Evolutionary conservation across 2,329 filamentous ascomycete genomes (phyloP).

Genomic region (Dissoconium aciculare): DNA sequence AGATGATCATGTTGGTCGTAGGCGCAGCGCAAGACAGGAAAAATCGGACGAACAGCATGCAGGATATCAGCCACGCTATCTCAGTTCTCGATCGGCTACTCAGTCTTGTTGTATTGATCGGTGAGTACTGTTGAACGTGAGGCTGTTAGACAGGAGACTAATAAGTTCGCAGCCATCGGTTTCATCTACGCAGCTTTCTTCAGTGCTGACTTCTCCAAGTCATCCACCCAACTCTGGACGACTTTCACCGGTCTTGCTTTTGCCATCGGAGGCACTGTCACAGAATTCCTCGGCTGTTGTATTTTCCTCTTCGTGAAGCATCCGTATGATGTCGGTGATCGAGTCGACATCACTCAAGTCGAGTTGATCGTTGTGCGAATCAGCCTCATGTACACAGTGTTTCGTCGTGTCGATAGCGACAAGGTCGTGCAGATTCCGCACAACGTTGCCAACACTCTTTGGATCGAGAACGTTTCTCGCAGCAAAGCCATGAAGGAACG

Average conservation of each 20-base stretch:
- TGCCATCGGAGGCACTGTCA: slow-evolving; percentile 84
- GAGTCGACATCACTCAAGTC: slow-evolving; percentile 12
- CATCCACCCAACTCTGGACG: slow-evolving; percentile 14
- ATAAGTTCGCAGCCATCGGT: slow-evolving; percentile 19
- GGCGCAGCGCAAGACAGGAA: slow-evolving; percentile 20
- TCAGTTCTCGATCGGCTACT: slow-evolving; percentile 23
- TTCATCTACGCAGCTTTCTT: slow-evolving; percentile 24
- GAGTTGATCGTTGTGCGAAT: slow-evolving; percentile 22
- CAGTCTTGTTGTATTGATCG: slow-evolving; percentile 16
- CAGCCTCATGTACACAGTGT: slow-evolving; percentile 22
- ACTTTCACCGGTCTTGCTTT: slow-evolving; percentile 46
- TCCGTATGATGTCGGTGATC: slow-evolving; percentile 52
- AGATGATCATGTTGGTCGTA: slow-evolving; percentile 21
- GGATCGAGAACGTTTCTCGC: slow-evolving; percentile 26
- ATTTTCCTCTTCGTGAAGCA: slow-evolving; percentile 98
- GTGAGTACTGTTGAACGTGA: too few species aligned
- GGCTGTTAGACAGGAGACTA: too few species aligned
- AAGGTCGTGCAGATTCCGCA: slow-evolving; percentile 24
- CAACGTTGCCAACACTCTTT: slow-evolving; percentile 23
- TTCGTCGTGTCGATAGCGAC: slow-evolving; percentile 19
- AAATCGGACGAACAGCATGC: slow-evolving; percentile 19
- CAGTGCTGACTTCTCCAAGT: slow-evolving; percentile 15
- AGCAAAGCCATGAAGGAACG: slow-evolving; percentile 25
- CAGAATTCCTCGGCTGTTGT: slow-evolving; percentile 89
- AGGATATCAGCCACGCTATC: slow-evolving; percentile 24